phyloP scores from a whole-genome alignment of 345 rosid genomes.

The Hibiscus tridactylites region DNA sequence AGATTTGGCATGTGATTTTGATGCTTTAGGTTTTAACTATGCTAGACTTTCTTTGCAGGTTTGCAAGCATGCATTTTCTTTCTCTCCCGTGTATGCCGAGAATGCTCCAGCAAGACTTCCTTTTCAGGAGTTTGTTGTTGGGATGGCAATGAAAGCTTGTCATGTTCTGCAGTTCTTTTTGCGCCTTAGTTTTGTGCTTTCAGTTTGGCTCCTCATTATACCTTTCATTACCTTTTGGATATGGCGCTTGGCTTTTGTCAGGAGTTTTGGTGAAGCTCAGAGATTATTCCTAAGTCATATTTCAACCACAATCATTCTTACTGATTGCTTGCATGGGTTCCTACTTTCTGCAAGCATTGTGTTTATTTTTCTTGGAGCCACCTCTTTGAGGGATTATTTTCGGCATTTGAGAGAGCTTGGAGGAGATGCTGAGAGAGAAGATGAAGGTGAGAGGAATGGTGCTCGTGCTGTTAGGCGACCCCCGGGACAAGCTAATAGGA shows the following conservation, averaged over 20 bases:
- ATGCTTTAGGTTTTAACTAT: not conserved
- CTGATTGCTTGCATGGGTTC: slow-evolving; percentile 97
- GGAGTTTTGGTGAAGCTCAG: slow-evolving; percentile 92
- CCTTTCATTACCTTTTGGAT: slow-evolving; percentile 97
- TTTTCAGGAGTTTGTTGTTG: slow-evolving; percentile 92
- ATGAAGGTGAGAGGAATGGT: slow-evolving; percentile 84
- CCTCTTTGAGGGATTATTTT: slow-evolving; percentile 92
- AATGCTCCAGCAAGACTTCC: slow-evolving; percentile 57
- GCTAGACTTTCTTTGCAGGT: slow-evolving; percentile 40
- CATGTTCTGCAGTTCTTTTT: slow-evolving; percentile 87
- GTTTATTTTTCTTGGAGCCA: slow-evolving; percentile 91
- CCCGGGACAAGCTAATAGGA: slow-evolving; percentile 67
- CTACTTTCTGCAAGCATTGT: slow-evolving; percentile 95
- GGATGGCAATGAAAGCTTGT: slow-evolving; percentile 90
- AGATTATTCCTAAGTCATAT: slow-evolving; percentile 86
- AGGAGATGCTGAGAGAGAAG: slow-evolving; percentile 92
- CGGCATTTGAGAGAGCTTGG: slow-evolving; percentile 93
- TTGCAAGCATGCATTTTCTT: slow-evolving; percentile 91
- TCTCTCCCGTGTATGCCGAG: slow-evolving; percentile 88
- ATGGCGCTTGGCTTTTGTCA: slow-evolving; percentile 88
- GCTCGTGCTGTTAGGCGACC: slow-evolving; percentile 78
- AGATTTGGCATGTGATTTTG: not conserved
- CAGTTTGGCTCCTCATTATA: slow-evolving; percentile 92
- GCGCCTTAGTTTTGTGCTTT: slow-evolving; percentile 89
- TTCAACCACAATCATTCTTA: slow-evolving; percentile 75